Percentiles rank a stretch among this genome's conserved stretches.
phyloP scores from a whole-genome alignment of 306 rosid genomes.

The Quercus variabilis region DNA sequence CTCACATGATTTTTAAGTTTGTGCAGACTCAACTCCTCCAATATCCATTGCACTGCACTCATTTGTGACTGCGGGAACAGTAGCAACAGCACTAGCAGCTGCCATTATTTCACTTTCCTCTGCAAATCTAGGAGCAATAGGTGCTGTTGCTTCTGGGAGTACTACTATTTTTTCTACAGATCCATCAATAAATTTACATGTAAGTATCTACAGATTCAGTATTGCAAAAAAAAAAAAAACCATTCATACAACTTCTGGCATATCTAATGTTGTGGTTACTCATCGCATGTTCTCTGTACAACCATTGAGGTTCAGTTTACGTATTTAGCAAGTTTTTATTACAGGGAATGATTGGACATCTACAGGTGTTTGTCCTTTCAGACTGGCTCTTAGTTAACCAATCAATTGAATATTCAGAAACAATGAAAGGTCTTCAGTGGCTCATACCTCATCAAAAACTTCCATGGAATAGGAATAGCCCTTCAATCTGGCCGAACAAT shows the following conservation, averaged over 20 bases:
- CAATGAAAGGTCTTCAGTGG: constrained; percentile 63
- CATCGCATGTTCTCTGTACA: not conserved
- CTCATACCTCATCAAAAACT: constrained; percentile 62
- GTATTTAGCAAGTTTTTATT: constrained; percentile 12
- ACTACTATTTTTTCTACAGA: constrained; percentile 21
- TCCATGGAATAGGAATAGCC: constrained; percentile 48
- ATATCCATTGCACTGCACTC: constrained; percentile 45
- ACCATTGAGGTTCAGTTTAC: not conserved
- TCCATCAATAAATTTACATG: constrained; percentile 49
- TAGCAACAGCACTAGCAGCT: constrained; percentile 53
- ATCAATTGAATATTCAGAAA: constrained; percentile 47
- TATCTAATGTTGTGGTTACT: no score
- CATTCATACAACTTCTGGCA: not conserved
- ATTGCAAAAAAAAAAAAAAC: not conserved
- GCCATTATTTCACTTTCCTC: constrained; percentile 42
- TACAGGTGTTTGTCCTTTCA: constrained; percentile 64
- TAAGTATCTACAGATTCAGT: constrained; percentile 24
- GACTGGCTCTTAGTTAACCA: constrained; percentile 47
- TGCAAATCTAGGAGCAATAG: constrained; percentile 59
- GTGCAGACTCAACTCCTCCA: constrained; percentile 48
- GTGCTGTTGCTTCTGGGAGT: constrained; percentile 41
- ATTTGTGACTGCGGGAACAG: constrained; percentile 55
- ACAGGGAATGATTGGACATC: constrained; percentile 66
- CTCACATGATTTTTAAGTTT: not conserved
- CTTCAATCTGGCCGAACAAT: constrained; percentile 21